Base-by-base conservation (phyloP, 2,329 filamentous ascomycete species). In the Bipolaris cookei region DNA sequence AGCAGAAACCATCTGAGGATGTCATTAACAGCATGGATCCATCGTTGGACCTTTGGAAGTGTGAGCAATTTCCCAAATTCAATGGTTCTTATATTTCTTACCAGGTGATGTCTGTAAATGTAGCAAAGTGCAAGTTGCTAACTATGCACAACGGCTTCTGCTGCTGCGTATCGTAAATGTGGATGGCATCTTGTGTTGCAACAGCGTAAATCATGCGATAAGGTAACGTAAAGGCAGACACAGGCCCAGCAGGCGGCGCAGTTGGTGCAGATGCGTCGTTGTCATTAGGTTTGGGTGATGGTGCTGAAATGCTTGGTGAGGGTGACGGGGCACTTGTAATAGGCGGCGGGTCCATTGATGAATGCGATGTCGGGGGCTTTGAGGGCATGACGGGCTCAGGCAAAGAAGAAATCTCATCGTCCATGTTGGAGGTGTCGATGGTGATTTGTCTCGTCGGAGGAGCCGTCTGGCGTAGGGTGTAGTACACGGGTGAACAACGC, bases 1-100 rank as follows among this genome's bases (percentile, higher is more conserved):
- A 99, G 76, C 95, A 99, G 80, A 98, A 99, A 0, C 95, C 95
- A 76, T 99, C 95, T 0, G 95, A 97, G 0, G 95, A 99, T n/a
- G 92, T 95, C 80, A 99, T 96, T 47, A 99, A 83, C 20, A 99
- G 81, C 1, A 89, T 92, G 39, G 86, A 82, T 11, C 90, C 90
- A 75, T 93, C 90, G 62, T 83, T 87, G 1, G 90, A 90, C 89
- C 89, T 90, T 61, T 28, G 77, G 62, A 25, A 55, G 30, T 44
- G 25, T 73, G 59, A 64, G 45, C 50, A 39, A 32, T 4, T 8
- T 13, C 30, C 23, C 2, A 5, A 35, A 30, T 6, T 11, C 1
- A 16, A 39, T 20, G n/a, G 3, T 30, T 13, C 10, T 8, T 2
- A 8, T 20, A 28, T 10, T 23, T 21, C 42, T 3, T 86, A 97